Base-by-base conservation (phyloP, 805 yeast species). In the Kodamaea jinghongensis region DNA sequence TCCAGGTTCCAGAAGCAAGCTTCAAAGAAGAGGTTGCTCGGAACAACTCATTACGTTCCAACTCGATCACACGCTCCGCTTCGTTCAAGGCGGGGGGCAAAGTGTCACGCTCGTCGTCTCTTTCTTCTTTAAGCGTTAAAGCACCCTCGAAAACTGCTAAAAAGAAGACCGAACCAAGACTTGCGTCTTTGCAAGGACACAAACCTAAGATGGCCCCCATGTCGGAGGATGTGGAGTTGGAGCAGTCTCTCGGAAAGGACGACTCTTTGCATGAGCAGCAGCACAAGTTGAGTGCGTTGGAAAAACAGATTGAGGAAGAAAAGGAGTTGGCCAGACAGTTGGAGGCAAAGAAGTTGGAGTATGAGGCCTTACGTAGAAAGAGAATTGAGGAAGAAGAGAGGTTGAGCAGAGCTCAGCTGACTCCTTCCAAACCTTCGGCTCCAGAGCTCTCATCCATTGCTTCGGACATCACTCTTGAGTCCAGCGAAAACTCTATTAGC, bases 1-100 rank as follows among this genome's bases (percentile, higher is more conserved):
- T 84, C 4, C 90, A 84, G 49, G 89, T 84, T 3, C 86, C 88
- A 0, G 72, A 65, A 41, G 73, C 71, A 9, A 51, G 57, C 28
- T 54, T 62, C 42, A 55, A 64, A 36, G 54, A 60, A 43, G 72
- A 68, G 40, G 55, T 70, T 11, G 64, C 67, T 1, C 50, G 74
- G 36, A 56, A 58, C 38, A 70, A 70, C 46, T 65, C 71, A 9
- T 58, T 68, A 42, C 56, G 73, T 28, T 52, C 64, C 8, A 50
- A 58, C 25, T 48, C 59, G 20, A 28, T 28, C 38, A 38, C 37
- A 15, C 16, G 25, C 3, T 11, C 14, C 3, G 16, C 29, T 10
- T 20, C 22, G 4, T 30, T 27, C 31, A 30, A 29, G 10, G 14
- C 28, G 8, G 30, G 36, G 25, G 22, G 17, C 20, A 36, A 26